A percentile compares a stretch with the other conserved stretches of the same genome.
phyloP scores from a whole-genome alignment of 305 asterid genomes.

The Fraxinus nigra region DNA sequence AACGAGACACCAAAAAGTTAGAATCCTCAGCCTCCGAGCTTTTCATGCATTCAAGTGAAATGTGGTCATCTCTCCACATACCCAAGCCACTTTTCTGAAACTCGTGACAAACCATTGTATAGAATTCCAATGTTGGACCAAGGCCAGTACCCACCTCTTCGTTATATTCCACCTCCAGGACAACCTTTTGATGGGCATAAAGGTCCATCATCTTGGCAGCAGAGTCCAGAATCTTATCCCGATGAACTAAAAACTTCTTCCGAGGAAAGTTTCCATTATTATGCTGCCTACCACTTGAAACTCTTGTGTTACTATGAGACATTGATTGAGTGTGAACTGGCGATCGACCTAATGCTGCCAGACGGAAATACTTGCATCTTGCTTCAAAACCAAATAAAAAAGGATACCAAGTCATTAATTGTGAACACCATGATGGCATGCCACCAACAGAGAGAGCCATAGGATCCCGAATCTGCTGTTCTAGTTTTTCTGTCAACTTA shows the following conservation, averaged over 20 bases:
- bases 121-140: conserved; percentile 95
- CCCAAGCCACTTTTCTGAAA: conserved; percentile 75
- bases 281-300: conserved; percentile 49
- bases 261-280: conserved; percentile 44
- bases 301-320: conserved; percentile 38
- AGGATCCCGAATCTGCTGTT: conserved; percentile 87
- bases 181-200: conserved; percentile 53
- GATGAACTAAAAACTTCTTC: conserved; percentile 72
- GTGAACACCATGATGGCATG: conserved; percentile 88
- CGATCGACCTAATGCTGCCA: conserved; percentile 56
- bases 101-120: conserved; percentile 80
- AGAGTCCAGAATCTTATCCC: conserved; percentile 73
- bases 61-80: conserved; percentile 83
- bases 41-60: conserved; percentile 22
- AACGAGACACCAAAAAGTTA: conserved; percentile 43
- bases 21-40: conserved; percentile 39
- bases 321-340: conserved; percentile 39
- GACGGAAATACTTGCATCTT: conserved; percentile 73
- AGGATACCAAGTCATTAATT: conserved; percentile 71
- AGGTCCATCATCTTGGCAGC: conserved; percentile 77
- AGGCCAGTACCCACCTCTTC: conserved; percentile 99
- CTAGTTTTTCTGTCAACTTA: conserved; percentile 84
- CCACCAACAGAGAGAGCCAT: conserved; percentile 67
- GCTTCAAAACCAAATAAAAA: conserved; percentile 85
- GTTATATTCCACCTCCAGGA: conserved; percentile 79